Evolutionary conservation across 192 early-diverging fungal species (phyloP), one percentile per base, ranked within the genome.

Genomic region (Coemansia sp.): DNA sequence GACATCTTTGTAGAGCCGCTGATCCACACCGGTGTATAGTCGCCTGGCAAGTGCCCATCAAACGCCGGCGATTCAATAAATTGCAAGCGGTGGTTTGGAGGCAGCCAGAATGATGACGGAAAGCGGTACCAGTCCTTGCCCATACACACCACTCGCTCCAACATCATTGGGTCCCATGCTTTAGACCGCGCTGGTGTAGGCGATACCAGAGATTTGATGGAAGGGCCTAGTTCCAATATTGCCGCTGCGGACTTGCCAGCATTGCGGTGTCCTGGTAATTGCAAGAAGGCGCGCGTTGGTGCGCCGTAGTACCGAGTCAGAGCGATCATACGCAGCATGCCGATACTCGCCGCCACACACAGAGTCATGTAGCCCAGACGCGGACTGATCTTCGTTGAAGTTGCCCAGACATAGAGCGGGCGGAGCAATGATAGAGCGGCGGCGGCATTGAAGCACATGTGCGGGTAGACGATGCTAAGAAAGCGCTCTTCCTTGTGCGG

Each of bases 401-500:
- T 51, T 10, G 65, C 36, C 47, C 73, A 74, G 43, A 71, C 38
- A n/a, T 76, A 6, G 64, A 85, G 78, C 49, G 82, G 77, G 54
- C 77, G 82, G 8, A 82, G 47, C 45, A 91, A 70, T 40, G 79
- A 83, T 9, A 96, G 62, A 4, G 88, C 67, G 9, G 89, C 79
- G 0, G 92, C 88, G 0, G 92, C 94, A 62, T 89, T 91, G 39
- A 94, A 87, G 71, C 90, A 89, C 29, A 99, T 74, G 40, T 93
- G 66, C 39, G 97, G 97, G 69, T 97, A 99, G 1, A 91, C 90
- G 19, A 98, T 91, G 75, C 85, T 96, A 65, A 99, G 65, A 65
- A 99, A 99, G 4, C 97, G 87, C 64, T 99, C 97, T 68, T 99
- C 97, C 77, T 99, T 99, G 84, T 99, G 97, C n/a, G 94, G 89